phyloP scores from a whole-genome alignment of 2,329 filamentous ascomycete species.

The Trichoderma atroviride region DNA sequence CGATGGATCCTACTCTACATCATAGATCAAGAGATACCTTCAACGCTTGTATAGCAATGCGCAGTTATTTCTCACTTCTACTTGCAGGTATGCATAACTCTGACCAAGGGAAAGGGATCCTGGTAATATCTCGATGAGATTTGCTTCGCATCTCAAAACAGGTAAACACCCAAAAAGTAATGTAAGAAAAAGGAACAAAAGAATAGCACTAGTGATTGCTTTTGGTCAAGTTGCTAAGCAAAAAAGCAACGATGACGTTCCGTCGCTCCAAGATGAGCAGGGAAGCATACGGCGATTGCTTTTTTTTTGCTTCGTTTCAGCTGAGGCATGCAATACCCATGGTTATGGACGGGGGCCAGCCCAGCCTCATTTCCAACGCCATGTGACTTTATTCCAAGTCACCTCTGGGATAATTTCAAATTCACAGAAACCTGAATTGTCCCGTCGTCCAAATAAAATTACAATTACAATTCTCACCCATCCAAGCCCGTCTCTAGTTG shows the following conservation, averaged over 20 bases:
- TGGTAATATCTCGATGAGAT: neutral
- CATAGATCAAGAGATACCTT: neutral
- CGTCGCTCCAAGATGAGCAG: neutral
- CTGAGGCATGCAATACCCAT: neutral
- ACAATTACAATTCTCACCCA: neutral
- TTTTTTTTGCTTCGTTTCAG: slow-evolving; percentile 13
- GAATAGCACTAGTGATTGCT: neutral
- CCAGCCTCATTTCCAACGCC: neutral
- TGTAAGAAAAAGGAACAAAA: neutral
- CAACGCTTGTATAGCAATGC: neutral
- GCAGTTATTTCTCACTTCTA: neutral
- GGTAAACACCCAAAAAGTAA: neutral
- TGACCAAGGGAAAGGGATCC: neutral
- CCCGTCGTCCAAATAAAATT: neutral
- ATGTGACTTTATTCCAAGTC: neutral
- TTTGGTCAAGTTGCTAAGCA: neutral
- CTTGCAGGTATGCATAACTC: neutral
- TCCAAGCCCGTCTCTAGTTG: neutral
- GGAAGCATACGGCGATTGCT: neutral
- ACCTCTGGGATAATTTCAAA: too few species aligned
- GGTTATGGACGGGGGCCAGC: neutral
- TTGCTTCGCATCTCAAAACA: neutral
- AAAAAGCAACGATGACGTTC: neutral
- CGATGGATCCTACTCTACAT: neutral
- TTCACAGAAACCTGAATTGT: neutral